Base-by-base conservation (phyloP, 306 rosid species). In the Rosa persica region DNA sequence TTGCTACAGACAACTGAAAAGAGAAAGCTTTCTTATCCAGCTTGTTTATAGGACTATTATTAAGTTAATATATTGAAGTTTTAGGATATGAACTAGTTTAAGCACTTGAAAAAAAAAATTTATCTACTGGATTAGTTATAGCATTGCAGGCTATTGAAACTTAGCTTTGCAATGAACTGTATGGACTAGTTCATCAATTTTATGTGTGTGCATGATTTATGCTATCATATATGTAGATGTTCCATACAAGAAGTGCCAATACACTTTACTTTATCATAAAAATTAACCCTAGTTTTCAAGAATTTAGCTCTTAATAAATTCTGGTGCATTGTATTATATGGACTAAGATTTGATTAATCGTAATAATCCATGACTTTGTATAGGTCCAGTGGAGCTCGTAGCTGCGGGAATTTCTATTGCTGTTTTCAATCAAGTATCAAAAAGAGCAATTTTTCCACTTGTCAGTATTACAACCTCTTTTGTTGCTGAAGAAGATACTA, bases 311-410 rank as follows among this genome's bases (percentile, higher is more conserved):
- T 69, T 69, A 4, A 12, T n/a, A 23, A 13, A 61, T 7, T 27
- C 19, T 61, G 40, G 19, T 12, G 40, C 40, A 61, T 12, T 61
- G 39, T 61, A 61, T 61, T 5, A 39, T 61, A 12, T 67, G 65
- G 73, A 11, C 39, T 23, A 23, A 27, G 30, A 67, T 68, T 49
- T 61, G 43, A 48, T 43, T 42, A 64, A n/a, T 12, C 1, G 2
- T 61, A 61, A 25, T 74, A 73, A 77, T 79, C 38, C 73, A 44
- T 61, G 39, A 61, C 19, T 61, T 12, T 61, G 22, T 78, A 52
- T 71, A 92, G 97, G 97, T 85, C 88, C 97, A 12, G 88, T 89
- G 76, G 97, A 92, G 88, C 94, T 92, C 60, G 97, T 91, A 48
- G 94, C 97, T 55, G 97, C 89, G 58, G 97, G 97, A 74, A 88